Evolutionary conservation across 1,284 basidiomycete species (phyloP), one percentile per base, ranked within the genome.

Genomic region (Moniliophthora roreri): DNA sequence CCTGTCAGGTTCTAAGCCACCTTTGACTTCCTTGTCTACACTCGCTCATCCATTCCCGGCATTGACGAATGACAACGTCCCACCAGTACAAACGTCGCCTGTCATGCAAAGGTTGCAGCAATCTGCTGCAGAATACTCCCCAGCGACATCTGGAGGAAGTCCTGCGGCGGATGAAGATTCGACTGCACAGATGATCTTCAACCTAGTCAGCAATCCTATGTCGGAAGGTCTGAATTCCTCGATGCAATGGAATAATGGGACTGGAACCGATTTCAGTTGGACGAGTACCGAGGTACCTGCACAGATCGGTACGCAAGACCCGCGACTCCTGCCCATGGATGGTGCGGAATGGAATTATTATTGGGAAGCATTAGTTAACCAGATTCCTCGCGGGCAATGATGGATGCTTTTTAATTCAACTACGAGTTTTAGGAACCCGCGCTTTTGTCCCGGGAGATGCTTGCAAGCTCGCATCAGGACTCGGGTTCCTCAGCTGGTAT

Each of bases 281-380:
- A 38, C 50, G 76, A n/a, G 64, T 72, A 11, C 68, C 71, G 11
- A 46, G 9, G 2, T 28, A 32, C 66, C 72, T 38, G 59, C 48
- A 40, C 46, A 68, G 51, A 58, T 72, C 3, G 62, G 60, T 48
- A 69, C 68, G 23, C 62, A 70, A n/a, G 79, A 81, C 56, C 66
- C 72, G 35, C 71, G 73, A 41, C 60, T 76, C 23, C 60, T 81
- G 49, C 68, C 73, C 48, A 61, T 81, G 39, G 87, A 88, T 58
- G 82, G 83, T 11, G 79, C 82, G 24, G 89, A 91, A 67, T 89
- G 85, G 80, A 83, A 74, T 56, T 91, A 91, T 63, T 91, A 91
- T 62, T 91, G 89, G 89, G 89, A 91, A 67, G 83, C 81, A 28
- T 67, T 91, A 56, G 86, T 91, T 13, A 87, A 83, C 62, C 85